A percentile compares a stretch with the other conserved stretches of the same genome.
phyloP scores from a whole-genome alignment of 768 basidiomycete genomes.

The Leccinellum rugosiceps region DNA sequence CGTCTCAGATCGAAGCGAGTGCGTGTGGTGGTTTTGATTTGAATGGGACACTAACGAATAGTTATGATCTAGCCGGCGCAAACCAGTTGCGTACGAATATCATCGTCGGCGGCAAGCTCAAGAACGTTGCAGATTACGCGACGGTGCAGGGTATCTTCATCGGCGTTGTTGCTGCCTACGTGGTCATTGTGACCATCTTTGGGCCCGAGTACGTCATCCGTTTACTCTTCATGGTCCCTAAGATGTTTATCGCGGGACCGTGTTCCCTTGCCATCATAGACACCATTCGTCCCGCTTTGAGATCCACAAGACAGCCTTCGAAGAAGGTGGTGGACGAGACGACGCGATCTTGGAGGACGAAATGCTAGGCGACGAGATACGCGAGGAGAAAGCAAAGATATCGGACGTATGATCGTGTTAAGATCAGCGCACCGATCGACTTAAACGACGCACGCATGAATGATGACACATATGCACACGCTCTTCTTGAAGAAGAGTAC shows the following conservation, averaged over 20 bases:
- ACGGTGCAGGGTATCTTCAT: slow-evolving; percentile 88
- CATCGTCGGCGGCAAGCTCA: slow-evolving; percentile 34
- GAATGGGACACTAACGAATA: not conserved
- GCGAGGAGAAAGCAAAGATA: slow-evolving; percentile 19
- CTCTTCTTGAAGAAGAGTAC: not conserved
- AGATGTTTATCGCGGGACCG: not conserved
- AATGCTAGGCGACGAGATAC: slow-evolving; percentile 1
- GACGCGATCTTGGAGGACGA: slow-evolving; percentile 39
- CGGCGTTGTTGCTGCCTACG: slow-evolving; percentile 74
- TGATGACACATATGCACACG: not conserved
- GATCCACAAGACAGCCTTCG: slow-evolving; percentile 73
- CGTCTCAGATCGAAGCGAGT: slow-evolving; percentile 49
- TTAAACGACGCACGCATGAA: not conserved
- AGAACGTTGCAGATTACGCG: slow-evolving; percentile 60
- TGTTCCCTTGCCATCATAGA: slow-evolving; percentile 29
- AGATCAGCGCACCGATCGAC: not conserved
- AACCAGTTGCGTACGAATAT: slow-evolving; percentile 51
- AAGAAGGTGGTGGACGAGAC: slow-evolving; percentile 63
- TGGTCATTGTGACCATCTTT: slow-evolving; percentile 70
- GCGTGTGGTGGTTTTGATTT: not conserved
- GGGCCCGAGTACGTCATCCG: slow-evolving; percentile 64
- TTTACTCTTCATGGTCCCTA: not conserved
- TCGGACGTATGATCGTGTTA: slow-evolving; percentile 11
- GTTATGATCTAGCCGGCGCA: slow-evolving; percentile 48
- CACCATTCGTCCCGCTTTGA: slow-evolving; percentile 83